Evolutionary conservation across 2,329 filamentous ascomycete genomes (phyloP).

Genomic region (Colletotrichum incanum): DNA sequence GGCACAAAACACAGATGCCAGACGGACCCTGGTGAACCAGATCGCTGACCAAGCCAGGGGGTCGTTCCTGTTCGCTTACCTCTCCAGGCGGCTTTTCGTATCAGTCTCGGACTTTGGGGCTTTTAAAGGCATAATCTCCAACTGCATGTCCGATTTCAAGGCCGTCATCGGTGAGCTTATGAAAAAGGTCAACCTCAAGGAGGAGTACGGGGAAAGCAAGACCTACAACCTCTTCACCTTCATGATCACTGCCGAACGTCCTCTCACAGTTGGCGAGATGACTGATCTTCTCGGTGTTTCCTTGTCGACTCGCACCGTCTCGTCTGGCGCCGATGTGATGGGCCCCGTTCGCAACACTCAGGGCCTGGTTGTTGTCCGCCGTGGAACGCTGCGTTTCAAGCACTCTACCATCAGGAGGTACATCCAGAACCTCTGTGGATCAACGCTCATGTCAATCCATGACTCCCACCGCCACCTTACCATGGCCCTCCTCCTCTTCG

Average conservation of each 20-base stretch:
- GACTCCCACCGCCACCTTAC: constrained; percentile 55
- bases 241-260: constrained; percentile 53
- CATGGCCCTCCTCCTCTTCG: constrained; percentile 54
- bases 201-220: constrained; percentile 45
- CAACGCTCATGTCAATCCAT: constrained; percentile 50
- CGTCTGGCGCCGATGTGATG: constrained; percentile 43
- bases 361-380: constrained; percentile 53
- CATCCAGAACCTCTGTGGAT: constrained; percentile 53
- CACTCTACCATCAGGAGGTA: constrained; percentile 53
- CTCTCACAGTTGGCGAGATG: constrained; percentile 53
- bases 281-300: constrained; percentile 52
- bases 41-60: constrained; percentile 53
- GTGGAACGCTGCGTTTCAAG: constrained; percentile 55
- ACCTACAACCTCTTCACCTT: constrained; percentile 51
- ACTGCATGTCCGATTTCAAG: constrained; percentile 47
- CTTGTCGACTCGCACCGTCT: constrained; percentile 44
- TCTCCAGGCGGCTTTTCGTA: constrained; percentile 49
- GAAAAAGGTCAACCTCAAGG: constrained; percentile 47
- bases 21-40: constrained; percentile 48
- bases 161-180: constrained; percentile 48
- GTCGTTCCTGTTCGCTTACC: constrained; percentile 57
- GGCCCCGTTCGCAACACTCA: constrained; percentile 37
- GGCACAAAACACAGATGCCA: constrained; percentile 42
- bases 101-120: constrained; percentile 43
- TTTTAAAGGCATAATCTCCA: constrained; percentile 47